These are phyloP conservation scores for Aethionema arabicum DNA, from an alignment of 345 rosid genomes.

Conservation along the genomic window DNA sequence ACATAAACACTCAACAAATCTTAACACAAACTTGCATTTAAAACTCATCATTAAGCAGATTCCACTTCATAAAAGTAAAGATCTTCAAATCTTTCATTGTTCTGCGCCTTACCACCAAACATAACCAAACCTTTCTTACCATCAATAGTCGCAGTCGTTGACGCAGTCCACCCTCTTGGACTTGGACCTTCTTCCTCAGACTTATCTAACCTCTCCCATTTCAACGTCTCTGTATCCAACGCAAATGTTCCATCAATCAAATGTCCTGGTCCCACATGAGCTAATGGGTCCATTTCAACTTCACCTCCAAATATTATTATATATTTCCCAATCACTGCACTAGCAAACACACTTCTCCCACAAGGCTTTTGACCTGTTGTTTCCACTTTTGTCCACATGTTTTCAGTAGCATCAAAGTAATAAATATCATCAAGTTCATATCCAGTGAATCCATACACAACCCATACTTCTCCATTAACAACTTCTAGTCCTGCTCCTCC, in stretches of 20 bases:
- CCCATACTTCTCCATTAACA: conserved; percentile 35
- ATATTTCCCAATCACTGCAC: conserved; percentile 32
- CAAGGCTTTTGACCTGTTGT: conserved; percentile 32
- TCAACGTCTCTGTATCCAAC: conserved; percentile 26
- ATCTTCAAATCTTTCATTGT: conserved; percentile 31
- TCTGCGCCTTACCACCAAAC: conserved; percentile 35
- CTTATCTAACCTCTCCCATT: conserved; percentile 31
- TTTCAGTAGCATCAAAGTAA: conserved; percentile 19
- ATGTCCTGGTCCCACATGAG: conserved; percentile 32
- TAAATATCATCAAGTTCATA: conserved; percentile 24
- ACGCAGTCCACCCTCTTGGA: conserved; percentile 32
- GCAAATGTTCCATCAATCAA: conserved; percentile 29
- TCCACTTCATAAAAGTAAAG: conserved; percentile 21
- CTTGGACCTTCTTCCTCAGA: conserved; percentile 18
- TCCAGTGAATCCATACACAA: conserved; percentile 33
- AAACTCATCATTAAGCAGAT: neutral
- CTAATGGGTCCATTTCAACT: conserved; percentile 24
- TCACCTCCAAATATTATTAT: conserved; percentile 36
- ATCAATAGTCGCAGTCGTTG: conserved; percentile 18
- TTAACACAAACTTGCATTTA: no score
- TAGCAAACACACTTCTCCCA: conserved; percentile 33
- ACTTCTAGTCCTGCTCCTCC: conserved; percentile 37
- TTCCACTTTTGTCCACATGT: conserved; percentile 33
- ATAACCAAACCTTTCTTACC: conserved; percentile 32
- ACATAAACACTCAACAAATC: no score